A percentile compares a stretch with the other conserved stretches of the same genome.
These are phyloP conservation scores for Mycena polygramma DNA, from an alignment of 768 basidiomycete genomes.

Conservation along the genomic window DNA sequence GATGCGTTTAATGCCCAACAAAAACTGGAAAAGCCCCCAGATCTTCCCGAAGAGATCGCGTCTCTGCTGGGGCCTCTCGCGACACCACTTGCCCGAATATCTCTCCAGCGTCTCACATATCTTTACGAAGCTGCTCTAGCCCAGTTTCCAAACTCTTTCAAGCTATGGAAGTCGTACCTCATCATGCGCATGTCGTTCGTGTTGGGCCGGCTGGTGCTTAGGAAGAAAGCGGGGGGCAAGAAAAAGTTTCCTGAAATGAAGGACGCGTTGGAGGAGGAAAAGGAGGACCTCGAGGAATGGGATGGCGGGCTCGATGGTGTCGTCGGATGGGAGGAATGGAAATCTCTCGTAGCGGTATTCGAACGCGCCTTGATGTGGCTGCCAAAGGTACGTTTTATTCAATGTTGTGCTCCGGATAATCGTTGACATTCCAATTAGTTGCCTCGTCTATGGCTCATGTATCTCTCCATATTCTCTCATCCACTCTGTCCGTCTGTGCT, in stretches of 20 bases:
- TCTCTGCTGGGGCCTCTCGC: slow-evolving; percentile 85
- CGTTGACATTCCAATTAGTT: slow-evolving; percentile 63
- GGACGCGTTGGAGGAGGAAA: slow-evolving; percentile 89
- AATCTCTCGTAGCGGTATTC: slow-evolving; percentile 84
- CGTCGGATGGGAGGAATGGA: slow-evolving; percentile 98
- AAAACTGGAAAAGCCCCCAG: slow-evolving; percentile 66
- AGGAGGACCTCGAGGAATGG: slow-evolving; percentile 87
- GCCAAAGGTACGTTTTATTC: slow-evolving; percentile 73
- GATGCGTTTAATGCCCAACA: slow-evolving; percentile 71
- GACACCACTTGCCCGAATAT: slow-evolving; percentile 76
- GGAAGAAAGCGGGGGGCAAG: slow-evolving; percentile 86
- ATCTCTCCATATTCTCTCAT: slow-evolving; percentile 91
- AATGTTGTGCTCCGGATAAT: slow-evolving; percentile 13
- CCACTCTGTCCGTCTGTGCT: slow-evolving; percentile 88
- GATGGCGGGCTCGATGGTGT: slow-evolving; percentile 87
- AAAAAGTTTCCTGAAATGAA: slow-evolving; percentile 95
- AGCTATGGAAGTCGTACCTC: slow-evolving; percentile 96
- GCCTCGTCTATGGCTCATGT: slow-evolving; percentile 95
- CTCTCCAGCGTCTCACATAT: slow-evolving; percentile 87
- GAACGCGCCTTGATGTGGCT: slow-evolving; percentile 97
- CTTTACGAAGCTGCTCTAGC: slow-evolving; percentile 94
- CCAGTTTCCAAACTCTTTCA: slow-evolving; percentile 92
- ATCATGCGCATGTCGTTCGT: slow-evolving; percentile 88
- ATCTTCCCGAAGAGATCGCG: slow-evolving; percentile 63
- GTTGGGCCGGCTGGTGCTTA: slow-evolving; percentile 77